Conservation (phyloP, 2,329 filamentous ascomycete genomes). For the Paraphaeosphaeria minitans region DNA sequence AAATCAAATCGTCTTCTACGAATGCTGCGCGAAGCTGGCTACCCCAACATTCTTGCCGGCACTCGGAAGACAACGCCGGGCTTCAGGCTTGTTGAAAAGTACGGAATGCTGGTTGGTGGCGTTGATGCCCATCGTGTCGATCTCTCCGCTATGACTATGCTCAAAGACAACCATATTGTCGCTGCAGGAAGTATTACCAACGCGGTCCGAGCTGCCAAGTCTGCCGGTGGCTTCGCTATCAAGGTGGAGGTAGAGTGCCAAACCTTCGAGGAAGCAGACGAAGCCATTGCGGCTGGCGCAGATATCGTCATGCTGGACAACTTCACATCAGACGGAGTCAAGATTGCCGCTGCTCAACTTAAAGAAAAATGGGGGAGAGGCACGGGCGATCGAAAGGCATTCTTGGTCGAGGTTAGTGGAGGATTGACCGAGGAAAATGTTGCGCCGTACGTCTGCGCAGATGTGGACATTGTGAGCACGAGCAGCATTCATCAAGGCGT, state of each 20-base stretch:
- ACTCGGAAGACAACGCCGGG: conserved; percentile 97
- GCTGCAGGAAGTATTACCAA: conserved; percentile 81
- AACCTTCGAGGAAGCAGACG: conserved; percentile 83
- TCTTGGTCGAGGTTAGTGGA: conserved; percentile 90
- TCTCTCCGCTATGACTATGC: conserved; percentile 89
- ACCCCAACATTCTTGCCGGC: conserved; percentile 83
- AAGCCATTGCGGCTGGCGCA: conserved; percentile 87
- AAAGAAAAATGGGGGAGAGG: conserved; percentile 78
- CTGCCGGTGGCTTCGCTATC: conserved; percentile 83
- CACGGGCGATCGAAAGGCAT: conserved; percentile 62
- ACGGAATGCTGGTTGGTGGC: conserved; percentile 93
- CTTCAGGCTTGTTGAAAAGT: conserved; percentile 95
- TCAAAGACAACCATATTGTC: conserved; percentile 99
- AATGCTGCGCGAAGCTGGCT: conserved; percentile 67
- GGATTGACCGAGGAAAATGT: conserved; percentile 87
- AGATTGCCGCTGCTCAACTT: conserved; percentile 72
- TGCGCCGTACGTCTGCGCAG: conserved; percentile 73
- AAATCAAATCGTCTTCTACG: conserved; percentile 57
- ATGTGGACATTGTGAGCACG: conserved; percentile 95
- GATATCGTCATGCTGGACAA: conserved; percentile 99
- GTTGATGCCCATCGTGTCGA: conserved; percentile 93
- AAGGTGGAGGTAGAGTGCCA: conserved; percentile 98
- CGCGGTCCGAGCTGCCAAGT: conserved; percentile 82
- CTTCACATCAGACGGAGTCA: conserved; percentile 80
- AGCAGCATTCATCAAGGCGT: conserved; percentile 97